Percentiles rank a stretch among this genome's conserved stretches.
phyloP scores from a whole-genome alignment of 1,139 yeast species.

The Pichia sp. region DNA sequence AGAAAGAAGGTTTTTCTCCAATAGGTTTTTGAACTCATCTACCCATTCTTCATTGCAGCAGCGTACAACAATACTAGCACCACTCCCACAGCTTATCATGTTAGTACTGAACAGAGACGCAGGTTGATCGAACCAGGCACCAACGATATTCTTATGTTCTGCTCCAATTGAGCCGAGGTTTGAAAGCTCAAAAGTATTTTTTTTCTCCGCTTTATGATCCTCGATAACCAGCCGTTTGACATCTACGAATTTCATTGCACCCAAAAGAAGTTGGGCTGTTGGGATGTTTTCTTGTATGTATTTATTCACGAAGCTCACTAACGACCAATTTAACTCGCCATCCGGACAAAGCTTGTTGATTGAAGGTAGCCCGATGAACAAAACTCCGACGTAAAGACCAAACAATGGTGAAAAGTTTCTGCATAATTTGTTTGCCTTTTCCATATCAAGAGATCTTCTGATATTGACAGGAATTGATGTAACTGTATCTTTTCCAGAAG shows the following conservation, averaged over 20 bases:
- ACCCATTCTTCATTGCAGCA: not conserved
- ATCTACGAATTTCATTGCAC: constrained; percentile 1
- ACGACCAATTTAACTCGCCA: constrained; percentile 12
- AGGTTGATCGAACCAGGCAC: constrained; percentile 17
- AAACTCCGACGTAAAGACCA: constrained; percentile 16
- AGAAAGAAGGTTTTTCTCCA: not conserved
- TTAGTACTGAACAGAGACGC: constrained; percentile 7
- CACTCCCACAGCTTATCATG: constrained; percentile 5
- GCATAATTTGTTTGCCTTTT: constrained; percentile 2
- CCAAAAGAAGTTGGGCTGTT: not conserved
- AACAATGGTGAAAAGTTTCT: constrained; percentile 10
- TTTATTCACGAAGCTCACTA: constrained; percentile 4
- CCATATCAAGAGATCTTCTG: constrained; percentile 13
- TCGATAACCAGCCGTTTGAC: not conserved
- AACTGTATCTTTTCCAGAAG: constrained; percentile 12
- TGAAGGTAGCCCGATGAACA: constrained; percentile 11
- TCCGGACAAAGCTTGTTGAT: constrained; percentile 9
- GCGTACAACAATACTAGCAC: constrained; percentile 7
- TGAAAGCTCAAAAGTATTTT: constrained; percentile 7
- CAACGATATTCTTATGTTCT: constrained; percentile 1
- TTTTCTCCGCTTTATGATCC: not conserved
- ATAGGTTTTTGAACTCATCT: constrained; percentile 2
- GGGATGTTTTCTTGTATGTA: constrained; percentile 4
- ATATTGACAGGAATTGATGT: constrained; percentile 20
- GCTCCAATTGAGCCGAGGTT: constrained; percentile 9